Conservation (phyloP, 257 asterid genomes). For the Linaria vulgaris region DNA sequence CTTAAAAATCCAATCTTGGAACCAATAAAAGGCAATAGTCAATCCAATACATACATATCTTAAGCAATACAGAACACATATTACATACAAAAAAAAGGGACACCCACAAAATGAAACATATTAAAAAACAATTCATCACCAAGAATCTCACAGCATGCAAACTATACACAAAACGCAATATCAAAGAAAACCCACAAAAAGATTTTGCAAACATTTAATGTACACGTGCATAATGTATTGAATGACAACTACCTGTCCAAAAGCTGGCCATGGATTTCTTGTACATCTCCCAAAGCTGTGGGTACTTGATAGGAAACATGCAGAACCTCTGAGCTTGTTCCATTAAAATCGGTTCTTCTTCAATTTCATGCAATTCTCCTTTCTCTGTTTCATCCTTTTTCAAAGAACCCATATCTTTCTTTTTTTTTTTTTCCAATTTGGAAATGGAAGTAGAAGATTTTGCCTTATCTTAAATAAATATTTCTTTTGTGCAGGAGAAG, state of each 20-base stretch:
- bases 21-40: conserved; percentile 9
- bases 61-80: not conserved
- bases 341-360: conserved; percentile 65
- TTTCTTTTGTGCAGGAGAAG: not conserved
- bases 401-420: conserved; percentile 78
- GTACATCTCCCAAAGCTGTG: conserved; percentile 83
- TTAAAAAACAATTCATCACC: not conserved
- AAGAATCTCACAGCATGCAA: conserved; percentile 4
- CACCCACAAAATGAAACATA: not conserved
- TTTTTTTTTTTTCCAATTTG: conserved; percentile 14
- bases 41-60: not conserved
- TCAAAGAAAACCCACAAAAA: conserved; percentile 13
- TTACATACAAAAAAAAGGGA: not conserved
- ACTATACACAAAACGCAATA: conserved; percentile 1
- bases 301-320: conserved; percentile 72
- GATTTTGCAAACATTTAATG: conserved; percentile 10
- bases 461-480: conserved; percentile 23
- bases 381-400: conserved; percentile 39
- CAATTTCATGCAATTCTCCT: conserved; percentile 28
- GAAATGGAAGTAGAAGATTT: not conserved
- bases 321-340: conserved; percentile 64
- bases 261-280: conserved; percentile 76
- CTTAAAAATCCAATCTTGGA: conserved; percentile 6
- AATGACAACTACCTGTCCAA: conserved; percentile 53
- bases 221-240: not conserved